Percentiles rank a stretch among this genome's conserved stretches.
phyloP scores from a whole-genome alignment of 2,329 filamentous ascomycete genomes.

The Lizonia empirigonia region DNA sequence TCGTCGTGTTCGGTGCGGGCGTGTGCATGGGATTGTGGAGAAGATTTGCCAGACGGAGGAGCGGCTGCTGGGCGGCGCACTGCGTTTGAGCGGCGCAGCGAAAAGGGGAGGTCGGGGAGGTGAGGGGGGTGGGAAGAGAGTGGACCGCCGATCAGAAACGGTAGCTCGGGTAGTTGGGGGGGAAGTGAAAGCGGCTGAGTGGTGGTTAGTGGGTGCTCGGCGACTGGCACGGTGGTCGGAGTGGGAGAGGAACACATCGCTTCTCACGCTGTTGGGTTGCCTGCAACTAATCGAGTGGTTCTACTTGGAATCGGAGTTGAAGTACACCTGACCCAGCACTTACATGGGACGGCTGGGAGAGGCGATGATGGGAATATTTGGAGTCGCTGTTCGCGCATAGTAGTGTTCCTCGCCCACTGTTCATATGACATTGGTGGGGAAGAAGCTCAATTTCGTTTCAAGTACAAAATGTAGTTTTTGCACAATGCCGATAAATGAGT shows the following conservation, averaged over 20 bases:
- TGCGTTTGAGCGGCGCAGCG: neutral
- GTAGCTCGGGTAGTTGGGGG: neutral
- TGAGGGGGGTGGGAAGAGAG: neutral
- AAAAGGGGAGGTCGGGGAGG: neutral
- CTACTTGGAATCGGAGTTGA: neutral
- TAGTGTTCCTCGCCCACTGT: neutral
- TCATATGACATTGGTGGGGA: neutral
- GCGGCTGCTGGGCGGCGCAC: neutral
- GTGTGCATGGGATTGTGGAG: neutral
- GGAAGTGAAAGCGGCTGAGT: constrained; percentile 1
- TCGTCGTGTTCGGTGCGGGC: neutral
- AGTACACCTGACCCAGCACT: neutral
- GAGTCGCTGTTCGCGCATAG: neutral
- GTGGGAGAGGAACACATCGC: neutral
- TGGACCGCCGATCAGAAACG: neutral
- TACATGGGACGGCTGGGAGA: too few relatives aligned
- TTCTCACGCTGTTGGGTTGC: neutral
- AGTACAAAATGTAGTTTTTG: too few relatives aligned
- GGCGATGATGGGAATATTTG: neutral
- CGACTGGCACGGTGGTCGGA: neutral
- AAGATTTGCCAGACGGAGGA: neutral
- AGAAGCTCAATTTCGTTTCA: too few relatives aligned
- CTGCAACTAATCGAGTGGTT: neutral
- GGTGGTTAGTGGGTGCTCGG: neutral
- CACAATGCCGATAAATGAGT: too few relatives aligned